Base-by-base conservation (phyloP, 768 basidiomycete species). In the Termitomyces sp. region DNA sequence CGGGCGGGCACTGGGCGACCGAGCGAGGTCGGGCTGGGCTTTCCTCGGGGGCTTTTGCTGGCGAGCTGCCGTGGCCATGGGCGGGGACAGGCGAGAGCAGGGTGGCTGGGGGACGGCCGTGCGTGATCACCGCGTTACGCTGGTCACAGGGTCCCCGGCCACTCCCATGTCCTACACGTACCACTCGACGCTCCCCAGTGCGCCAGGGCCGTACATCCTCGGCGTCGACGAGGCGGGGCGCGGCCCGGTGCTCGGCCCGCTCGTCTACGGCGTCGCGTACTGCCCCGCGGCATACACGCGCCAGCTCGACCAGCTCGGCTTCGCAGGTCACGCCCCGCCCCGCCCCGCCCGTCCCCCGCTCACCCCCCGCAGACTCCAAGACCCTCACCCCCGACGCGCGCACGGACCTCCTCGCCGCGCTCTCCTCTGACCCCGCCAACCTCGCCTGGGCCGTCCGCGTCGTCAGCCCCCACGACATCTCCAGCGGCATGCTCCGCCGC, bases 161-260 rank as follows among this genome's bases (percentile, higher is more conserved):
- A 58, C 60, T 26, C 38, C 6, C 45, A 47, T 47, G 46, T 91
- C 92, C 0, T 93, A 93, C 67, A 87, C 90, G 0, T 85, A 90
- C 66, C 88, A 92, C 67, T 89, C 90, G 0, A 79, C 84, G 1
- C 80, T 69, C 0, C 91, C 92, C 2, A 87, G 86, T 0, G 80
- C 84, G 0, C 56, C 70, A 1, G 92, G 92, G 0, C 88, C 90
- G 0, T 97, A 95, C 74, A 92, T 98, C 50, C 87, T 99, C 51
- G 97, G 97, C 24, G 94, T 99, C n/a, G 97, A 99, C 70, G 97
- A 99, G 70, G 97, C 97, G 0, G 97, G 97, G 0, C 80, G 97
- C 55, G 97, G 97, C 0, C 97, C 96, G 22, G 96, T 96, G 1
- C 76, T 99, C 0, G 96, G 95, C 1, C 97, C 97, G 0, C 82